A percentile compares a stretch with the other conserved stretches of the same genome.
Conservation (phyloP, 108 stramenopile genomes). For the Seminavis robusta region DNA sequence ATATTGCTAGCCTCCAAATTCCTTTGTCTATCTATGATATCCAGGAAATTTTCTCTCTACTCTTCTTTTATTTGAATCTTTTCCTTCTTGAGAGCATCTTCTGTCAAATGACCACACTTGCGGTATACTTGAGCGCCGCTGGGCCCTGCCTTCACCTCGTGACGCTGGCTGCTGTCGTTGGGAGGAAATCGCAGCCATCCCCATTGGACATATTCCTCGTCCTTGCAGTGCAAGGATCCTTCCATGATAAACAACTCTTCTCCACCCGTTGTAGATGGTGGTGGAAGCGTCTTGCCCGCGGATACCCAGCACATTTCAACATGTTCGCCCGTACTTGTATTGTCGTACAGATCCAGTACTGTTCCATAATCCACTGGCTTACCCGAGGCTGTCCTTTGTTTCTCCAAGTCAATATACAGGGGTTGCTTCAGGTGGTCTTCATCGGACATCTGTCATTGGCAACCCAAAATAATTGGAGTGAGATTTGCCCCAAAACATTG, state of each 20-base stretch:
- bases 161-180: slow-evolving; percentile 4
- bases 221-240: slow-evolving; percentile 7
- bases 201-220: slow-evolving; percentile 22
- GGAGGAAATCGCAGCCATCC: slow-evolving; percentile 36
- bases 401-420: slow-evolving; percentile 20
- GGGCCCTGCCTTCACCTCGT: slow-evolving; percentile 14
- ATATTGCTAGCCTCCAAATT: too few species aligned
- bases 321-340: slow-evolving; percentile 25
- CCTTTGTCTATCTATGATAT: slow-evolving; percentile 2
- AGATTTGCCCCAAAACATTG: too few species aligned
- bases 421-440: too few species aligned
- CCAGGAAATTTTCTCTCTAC: not conserved
- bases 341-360: slow-evolving; percentile 25
- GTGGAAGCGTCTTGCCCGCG: slow-evolving; percentile 7
- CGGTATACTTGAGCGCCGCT: slow-evolving; percentile 23
- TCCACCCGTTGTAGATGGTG: slow-evolving; percentile 12
- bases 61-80: slow-evolving; percentile 24
- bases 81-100: slow-evolving; percentile 23
- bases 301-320: slow-evolving; percentile 27
- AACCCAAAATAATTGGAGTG: too few species aligned
- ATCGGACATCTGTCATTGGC: too few species aligned
- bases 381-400: not conserved
- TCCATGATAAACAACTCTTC: slow-evolving; percentile 32
- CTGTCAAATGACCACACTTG: slow-evolving; percentile 33
- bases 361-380: slow-evolving; percentile 13